Conservation (phyloP, 371 early-diverging fungal species). For the Blakeslea trispora region DNA sequence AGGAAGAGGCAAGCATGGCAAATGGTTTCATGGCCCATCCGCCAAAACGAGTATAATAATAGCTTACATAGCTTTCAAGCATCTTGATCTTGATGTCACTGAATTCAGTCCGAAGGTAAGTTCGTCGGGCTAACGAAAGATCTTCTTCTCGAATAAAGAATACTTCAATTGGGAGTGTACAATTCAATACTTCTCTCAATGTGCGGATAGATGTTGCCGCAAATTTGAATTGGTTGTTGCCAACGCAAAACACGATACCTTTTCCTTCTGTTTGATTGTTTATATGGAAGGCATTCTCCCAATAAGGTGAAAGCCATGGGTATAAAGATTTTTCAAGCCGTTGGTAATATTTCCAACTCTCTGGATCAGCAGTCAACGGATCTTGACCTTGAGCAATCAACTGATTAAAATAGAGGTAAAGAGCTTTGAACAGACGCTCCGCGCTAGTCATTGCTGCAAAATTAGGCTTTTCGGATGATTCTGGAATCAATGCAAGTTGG, state of each 20-base stretch:
- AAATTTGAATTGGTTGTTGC: conserved; percentile 31
- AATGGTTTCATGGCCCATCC: conserved; percentile 65
- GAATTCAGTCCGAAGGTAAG: conserved; percentile 42
- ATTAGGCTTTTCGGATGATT: conserved; percentile 29
- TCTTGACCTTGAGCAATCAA: conserved; percentile 7
- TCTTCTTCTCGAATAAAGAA: conserved; percentile 62
- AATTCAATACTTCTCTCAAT: conserved; percentile 48
- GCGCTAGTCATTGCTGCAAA: conserved; percentile 34
- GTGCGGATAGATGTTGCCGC: conserved; percentile 29
- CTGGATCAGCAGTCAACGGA: conserved; percentile 8
- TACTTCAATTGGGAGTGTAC: conserved; percentile 65
- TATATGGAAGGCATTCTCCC: conserved; percentile 33
- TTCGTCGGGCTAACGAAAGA: conserved; percentile 34
- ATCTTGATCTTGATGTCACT: conserved; percentile 42
- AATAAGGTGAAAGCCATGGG: conserved; percentile 32
- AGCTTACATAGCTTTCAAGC: conserved; percentile 41
- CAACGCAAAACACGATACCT: conserved; percentile 36
- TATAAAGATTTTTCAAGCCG: conserved; percentile 26
- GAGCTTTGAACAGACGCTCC: conserved; percentile 38
- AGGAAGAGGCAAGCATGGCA: conserved; percentile 58
- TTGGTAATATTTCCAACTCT: conserved; percentile 20
- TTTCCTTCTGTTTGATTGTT: conserved; percentile 22
- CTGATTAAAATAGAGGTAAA: conserved; percentile 40
- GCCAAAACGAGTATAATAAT: conserved; percentile 38
- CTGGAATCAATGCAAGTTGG: conserved; percentile 17